Percentiles rank a stretch among this genome's conserved stretches.
Conservation (phyloP, 2,329 filamentous ascomycete species). For the Colletotrichum sp. region DNA sequence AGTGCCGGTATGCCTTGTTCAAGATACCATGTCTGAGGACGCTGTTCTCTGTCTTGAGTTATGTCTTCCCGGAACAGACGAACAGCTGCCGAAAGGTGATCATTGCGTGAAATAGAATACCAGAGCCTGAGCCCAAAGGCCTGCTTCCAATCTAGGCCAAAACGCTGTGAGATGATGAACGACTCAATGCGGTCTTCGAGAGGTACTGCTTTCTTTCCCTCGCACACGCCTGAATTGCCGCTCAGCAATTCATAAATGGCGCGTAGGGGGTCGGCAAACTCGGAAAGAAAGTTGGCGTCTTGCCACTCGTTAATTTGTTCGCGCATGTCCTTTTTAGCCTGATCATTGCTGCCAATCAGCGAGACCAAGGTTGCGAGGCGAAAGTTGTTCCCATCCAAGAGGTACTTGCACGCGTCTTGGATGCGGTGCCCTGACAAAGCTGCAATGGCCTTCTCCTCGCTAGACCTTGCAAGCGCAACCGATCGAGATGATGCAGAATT, state of each 20-base stretch:
- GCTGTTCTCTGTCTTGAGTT: conserved; percentile 70
- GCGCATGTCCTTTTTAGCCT: conserved; percentile 74
- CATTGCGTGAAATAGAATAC: conserved; percentile 76
- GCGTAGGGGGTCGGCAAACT: conserved; percentile 84
- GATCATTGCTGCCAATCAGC: conserved; percentile 76
- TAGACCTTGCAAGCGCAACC: conserved; percentile 62
- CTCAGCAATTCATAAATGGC: conserved; percentile 89
- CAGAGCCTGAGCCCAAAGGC: conserved; percentile 90
- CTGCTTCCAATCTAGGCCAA: conserved; percentile 90
- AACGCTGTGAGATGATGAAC: conserved; percentile 83
- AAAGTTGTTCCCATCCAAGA: conserved; percentile 78
- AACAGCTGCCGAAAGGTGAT: conserved; percentile 76
- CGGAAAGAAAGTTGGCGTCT: conserved; percentile 80
- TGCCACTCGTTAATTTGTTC: conserved; percentile 87
- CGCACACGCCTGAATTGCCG: conserved; percentile 84
- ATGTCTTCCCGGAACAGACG: conserved; percentile 76
- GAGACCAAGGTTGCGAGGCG: conserved; percentile 85
- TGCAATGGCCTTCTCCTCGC: conserved; percentile 84
- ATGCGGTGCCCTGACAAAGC: conserved; percentile 80
- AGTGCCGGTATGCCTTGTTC: conserved; percentile 62
- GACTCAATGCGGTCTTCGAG: conserved; percentile 81
- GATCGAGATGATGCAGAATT: conserved; percentile 60
- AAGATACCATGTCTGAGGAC: conserved; percentile 74
- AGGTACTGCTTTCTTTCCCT: conserved; percentile 75
- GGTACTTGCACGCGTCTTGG: conserved; percentile 79